Evolutionary conservation across 352 stramenopile genomes (phyloP), one percentile per base, ranked within the genome.

Genomic region (Pythium phragmiticola): DNA sequence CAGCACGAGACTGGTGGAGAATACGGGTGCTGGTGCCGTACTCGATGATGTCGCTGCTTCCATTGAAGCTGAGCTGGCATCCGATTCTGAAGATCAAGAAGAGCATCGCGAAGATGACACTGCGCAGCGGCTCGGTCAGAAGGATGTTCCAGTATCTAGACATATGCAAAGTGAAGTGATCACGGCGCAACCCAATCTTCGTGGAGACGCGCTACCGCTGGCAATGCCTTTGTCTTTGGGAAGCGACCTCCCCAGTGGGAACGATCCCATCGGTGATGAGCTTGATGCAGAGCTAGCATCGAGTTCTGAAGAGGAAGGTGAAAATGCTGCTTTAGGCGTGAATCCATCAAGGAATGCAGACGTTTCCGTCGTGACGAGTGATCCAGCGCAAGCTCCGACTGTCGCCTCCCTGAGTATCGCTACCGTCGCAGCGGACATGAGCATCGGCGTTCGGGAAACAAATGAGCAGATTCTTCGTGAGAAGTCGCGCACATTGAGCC

Each of bases 31-130:
- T 17, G 33, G 8, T 46, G 23, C 7, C 47, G 34, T 42, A 12
- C n/a, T 37, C 23, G 26, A 33, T 9, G 7, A 19, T 8, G 12
- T 45, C 7, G 30, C 47, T 45, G 23, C 42, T 41, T 41, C 54
- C 19, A 57, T 85, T 21, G 76, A 85, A 34, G 72, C 73, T 30
- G 72, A 74, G 17, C 55, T 86, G 56, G 77, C 70, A 9, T 65
- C 65, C 12, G 71, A 63, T 43, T 68, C 73, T 0, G 71, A 69
- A 1, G 46, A 47, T 28, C 33, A 57, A 9, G 23, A 14, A 50
- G 23, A 41, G 28, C 14, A 4, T 23, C 12, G 4, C 13, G 28
- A 26, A 39, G 28, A 54, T 23, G 0, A 4, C 16, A 5, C 19
- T 28, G 36, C 21, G 47, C 26, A 41, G 28, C 26, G 13, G 26